These are phyloP conservation scores for Trichophyton equinum DNA, from an alignment of 2,329 filamentous ascomycete genomes.

Conservation along the genomic window DNA sequence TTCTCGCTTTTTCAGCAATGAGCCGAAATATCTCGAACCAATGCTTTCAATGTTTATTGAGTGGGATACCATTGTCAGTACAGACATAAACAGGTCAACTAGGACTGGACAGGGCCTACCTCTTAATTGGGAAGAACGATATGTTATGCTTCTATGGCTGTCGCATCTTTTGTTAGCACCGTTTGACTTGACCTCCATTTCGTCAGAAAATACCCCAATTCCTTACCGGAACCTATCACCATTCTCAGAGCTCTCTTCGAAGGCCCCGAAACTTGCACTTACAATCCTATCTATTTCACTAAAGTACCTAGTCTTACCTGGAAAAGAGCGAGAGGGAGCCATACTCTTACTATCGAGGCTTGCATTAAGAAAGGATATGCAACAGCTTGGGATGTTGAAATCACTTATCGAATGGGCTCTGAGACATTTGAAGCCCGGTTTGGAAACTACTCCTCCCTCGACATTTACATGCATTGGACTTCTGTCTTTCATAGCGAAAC, in stretches of 20 bases:
- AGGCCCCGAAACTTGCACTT: conserved; percentile 56
- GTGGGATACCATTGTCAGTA: conserved; percentile 25
- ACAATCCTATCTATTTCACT: conserved; percentile 60
- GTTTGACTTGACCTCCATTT: conserved; percentile 82
- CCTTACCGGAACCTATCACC: conserved; percentile 23
- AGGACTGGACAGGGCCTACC: conserved; percentile 16
- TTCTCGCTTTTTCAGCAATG: conserved; percentile 78
- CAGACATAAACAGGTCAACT: conserved; percentile 11
- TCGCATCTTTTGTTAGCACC: conserved; percentile 72
- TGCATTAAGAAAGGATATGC: conserved; percentile 79
- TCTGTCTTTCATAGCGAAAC: conserved; percentile 64
- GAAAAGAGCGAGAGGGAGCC: conserved; percentile 85
- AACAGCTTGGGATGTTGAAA: conserved; percentile 56
- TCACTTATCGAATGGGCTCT: conserved; percentile 61
- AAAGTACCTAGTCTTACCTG: conserved; percentile 58
- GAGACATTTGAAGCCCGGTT: conserved; percentile 41
- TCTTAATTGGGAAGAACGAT: conserved; percentile 77
- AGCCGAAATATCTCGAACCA: conserved; percentile 70
- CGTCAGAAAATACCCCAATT: conserved; percentile 34
- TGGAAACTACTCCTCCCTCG: conserved; percentile 31
- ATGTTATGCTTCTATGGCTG: conserved; percentile 77
- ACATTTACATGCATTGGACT: conserved; percentile 69
- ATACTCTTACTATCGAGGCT: conserved; percentile 68
- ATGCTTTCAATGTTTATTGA: conserved; percentile 64
- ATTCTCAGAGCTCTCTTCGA: conserved; percentile 38